Evolutionary conservation across 1,284 basidiomycete species (phyloP).

Genomic region (Fomitopsis schrenkii): DNA sequence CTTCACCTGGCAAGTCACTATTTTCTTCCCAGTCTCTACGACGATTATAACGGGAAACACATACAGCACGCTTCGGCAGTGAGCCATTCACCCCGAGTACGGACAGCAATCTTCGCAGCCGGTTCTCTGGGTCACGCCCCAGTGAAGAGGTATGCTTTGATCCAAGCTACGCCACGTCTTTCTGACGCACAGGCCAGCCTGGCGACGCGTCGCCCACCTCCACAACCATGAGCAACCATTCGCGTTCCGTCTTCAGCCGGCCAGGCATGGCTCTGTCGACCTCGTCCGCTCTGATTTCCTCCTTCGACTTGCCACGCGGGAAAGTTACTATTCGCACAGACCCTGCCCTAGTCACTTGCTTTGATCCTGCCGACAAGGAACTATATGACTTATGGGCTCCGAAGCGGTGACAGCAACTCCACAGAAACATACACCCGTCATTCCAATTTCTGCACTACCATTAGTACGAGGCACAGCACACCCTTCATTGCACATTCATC

Average conservation of each 20-base stretch:
- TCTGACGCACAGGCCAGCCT: background rate
- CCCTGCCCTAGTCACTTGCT: slow-evolving; percentile 61
- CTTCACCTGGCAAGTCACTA: background rate
- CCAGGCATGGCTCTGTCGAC: slow-evolving; percentile 14
- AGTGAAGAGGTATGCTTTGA: background rate
- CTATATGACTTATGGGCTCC: slow-evolving; percentile 74
- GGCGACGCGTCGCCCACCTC: slow-evolving; percentile 19
- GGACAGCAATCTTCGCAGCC: slow-evolving; percentile 5
- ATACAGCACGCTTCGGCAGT: background rate
- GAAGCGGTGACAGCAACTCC: slow-evolving; percentile 22
- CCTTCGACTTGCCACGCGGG: slow-evolving; percentile 28
- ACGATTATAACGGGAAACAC: too few species aligned
- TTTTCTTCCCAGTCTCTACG: background rate
- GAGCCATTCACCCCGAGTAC: background rate
- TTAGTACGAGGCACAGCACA: background rate
- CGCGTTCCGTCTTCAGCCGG: slow-evolving; percentile 11
- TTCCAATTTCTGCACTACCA: background rate
- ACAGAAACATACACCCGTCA: background rate
- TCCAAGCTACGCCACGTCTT: background rate
- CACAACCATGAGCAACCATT: slow-evolving; percentile 16
- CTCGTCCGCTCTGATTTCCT: slow-evolving; percentile 7
- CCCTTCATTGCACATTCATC: too few species aligned
- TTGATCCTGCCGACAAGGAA: slow-evolving; percentile 68
- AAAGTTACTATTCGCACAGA: slow-evolving; percentile 55
- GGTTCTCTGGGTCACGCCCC: background rate